Base-by-base conservation (phyloP, 495 filamentous ascomycete species). In the Penicillium canariense region DNA sequence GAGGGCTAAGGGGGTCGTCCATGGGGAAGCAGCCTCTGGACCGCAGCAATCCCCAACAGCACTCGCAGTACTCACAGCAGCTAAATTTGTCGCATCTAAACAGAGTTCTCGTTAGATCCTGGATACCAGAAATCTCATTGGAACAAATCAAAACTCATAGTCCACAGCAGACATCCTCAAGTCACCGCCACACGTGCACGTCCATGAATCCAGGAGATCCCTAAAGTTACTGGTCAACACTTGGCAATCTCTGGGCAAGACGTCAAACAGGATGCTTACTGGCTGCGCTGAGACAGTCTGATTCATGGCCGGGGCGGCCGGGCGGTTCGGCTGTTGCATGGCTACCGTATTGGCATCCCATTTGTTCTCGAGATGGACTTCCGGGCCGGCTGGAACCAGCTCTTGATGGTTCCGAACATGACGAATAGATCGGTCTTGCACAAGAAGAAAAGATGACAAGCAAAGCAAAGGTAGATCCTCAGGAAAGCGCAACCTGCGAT, bases 311-410 rank as follows among this genome's bases (percentile, higher is more conserved):
- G 46, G 45, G 36, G 52, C 43, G 11, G 42, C 20, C 12, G 53
- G 53, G 27, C 46, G 49, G 22, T 30, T 44, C 1, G 53, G 53
- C 17, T 55, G 46, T 38, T 55, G 45, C 46, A 55, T 49, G 35
- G 52, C 43, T 20, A 55, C 25, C 15, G 53, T 44, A 15, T 55
- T 55, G 26, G 28, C 46, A 46, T 55, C 30, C 46, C 53, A 55
- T 28, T 50, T 44, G 20, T 27, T 50, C 46, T 55, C 53, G 39
- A 14, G 14, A 20, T 15, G 47, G 53, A 28, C 46, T 23, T 27
- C n/a, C 50, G 35, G 39, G 36, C 38, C 14, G 27, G 18, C 36
- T 49, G 45, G 38, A 55, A 50, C 45, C 53, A 55, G 30, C 15
- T 50, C 17, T 49, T 43, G 20, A 55, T 45, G 5, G 18, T 18